phyloP scores from a whole-genome alignment of 495 filamentous ascomycete genomes.

The Rusavskia elegans region DNA sequence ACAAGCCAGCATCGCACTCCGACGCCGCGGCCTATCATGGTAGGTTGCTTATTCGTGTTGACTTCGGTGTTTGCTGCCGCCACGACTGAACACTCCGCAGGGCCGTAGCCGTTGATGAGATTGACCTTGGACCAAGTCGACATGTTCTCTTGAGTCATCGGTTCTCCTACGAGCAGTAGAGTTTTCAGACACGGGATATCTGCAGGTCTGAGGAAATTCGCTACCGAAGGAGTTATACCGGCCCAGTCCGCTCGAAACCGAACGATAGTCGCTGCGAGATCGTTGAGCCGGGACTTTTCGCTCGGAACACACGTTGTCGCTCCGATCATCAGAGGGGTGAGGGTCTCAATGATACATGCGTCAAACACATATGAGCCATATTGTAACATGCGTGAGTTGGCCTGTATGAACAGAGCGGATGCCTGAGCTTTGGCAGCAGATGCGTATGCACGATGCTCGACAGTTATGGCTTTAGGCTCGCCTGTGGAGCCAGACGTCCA shows the following conservation, averaged over 20 bases:
- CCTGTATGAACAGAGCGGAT: slow-evolving; percentile 14
- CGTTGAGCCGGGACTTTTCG: slow-evolving; percentile 34
- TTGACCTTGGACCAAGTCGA: slow-evolving; percentile 36
- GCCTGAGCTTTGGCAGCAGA: slow-evolving; percentile 30
- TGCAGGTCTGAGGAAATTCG: slow-evolving; percentile 27
- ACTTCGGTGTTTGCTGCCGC: slow-evolving; percentile 24
- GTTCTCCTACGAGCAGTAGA: slow-evolving; percentile 36
- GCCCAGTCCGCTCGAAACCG: slow-evolving; percentile 28
- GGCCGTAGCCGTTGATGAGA: slow-evolving; percentile 47
- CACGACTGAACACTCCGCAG: slow-evolving; percentile 29
- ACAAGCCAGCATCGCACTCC: slow-evolving; percentile 30
- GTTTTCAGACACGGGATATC: slow-evolving; percentile 28
- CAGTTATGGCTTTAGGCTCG: slow-evolving; percentile 30
- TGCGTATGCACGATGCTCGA: slow-evolving; percentile 30
- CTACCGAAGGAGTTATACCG: slow-evolving; percentile 37
- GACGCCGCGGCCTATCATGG: slow-evolving; percentile 29
- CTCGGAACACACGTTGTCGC: slow-evolving; percentile 32
- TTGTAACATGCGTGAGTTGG: slow-evolving; percentile 25
- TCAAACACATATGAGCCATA: slow-evolving; percentile 41
- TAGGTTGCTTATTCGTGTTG: slow-evolving; percentile 19
- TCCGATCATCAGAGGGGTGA: slow-evolving; percentile 28
- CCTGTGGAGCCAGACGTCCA: slow-evolving; percentile 37
- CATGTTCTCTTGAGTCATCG: slow-evolving; percentile 34
- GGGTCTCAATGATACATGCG: slow-evolving; percentile 26
- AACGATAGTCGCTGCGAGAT: slow-evolving; percentile 30